These are phyloP conservation scores for Trebouxia sp. DNA, from an alignment of 139 green algal species.

Conservation along the genomic window DNA sequence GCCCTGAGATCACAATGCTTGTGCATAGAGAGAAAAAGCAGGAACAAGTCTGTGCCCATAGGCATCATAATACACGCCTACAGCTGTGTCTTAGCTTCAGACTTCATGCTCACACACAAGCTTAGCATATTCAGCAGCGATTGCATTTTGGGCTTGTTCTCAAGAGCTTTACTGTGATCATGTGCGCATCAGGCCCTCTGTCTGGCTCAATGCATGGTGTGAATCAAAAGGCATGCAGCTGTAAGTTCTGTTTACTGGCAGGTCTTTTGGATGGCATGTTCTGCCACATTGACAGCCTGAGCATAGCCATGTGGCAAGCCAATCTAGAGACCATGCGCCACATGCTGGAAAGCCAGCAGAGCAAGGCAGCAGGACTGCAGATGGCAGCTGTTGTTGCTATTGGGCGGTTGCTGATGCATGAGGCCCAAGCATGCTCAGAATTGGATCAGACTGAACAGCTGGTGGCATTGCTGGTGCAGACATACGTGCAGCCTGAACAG, in stretches of 20 bases:
- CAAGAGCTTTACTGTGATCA: too few species aligned
- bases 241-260: background rate
- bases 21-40: too few species aligned
- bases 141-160: too few species aligned
- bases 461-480: background rate
- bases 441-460: background rate
- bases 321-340: background rate
- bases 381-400: background rate
- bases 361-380: background rate
- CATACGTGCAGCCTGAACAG: background rate
- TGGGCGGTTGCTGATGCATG: conserved; percentile 17
- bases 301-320: background rate
- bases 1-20: too few species aligned
- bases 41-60: too few species aligned
- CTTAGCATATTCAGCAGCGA: too few species aligned
- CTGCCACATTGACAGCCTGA: background rate
- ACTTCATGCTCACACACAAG: too few species aligned
- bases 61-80: too few species aligned
- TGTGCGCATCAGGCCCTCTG: too few species aligned
- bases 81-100: too few species aligned
- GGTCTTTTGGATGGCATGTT: conserved; percentile 7
- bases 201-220: too few species aligned
- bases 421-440: background rate
- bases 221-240: too few species aligned
- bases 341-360: conserved; percentile 1